Conservation (phyloP, 768 basidiomycete genomes). For the Amanita thiersii region DNA sequence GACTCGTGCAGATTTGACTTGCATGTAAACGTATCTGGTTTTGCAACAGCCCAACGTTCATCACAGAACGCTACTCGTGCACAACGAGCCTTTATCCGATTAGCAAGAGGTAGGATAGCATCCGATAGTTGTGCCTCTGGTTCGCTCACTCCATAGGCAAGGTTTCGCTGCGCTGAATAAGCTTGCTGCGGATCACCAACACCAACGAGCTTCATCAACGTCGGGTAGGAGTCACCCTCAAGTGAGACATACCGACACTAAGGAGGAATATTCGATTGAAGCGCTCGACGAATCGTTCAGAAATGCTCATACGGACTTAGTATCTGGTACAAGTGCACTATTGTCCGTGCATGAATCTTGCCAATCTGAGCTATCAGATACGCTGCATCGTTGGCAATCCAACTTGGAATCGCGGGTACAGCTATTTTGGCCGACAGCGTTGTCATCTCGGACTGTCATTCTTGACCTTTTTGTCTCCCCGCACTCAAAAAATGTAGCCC, state of each 20-base stretch:
- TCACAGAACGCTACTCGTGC: slow-evolving; percentile 60
- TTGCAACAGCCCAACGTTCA: slow-evolving; percentile 52
- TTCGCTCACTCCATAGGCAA: slow-evolving; percentile 17
- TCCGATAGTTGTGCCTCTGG: neutral
- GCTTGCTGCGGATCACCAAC: slow-evolving; percentile 23
- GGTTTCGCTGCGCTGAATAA: slow-evolving; percentile 74
- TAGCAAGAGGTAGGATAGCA: slow-evolving; percentile 59
- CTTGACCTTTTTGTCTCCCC: slow-evolving; percentile 50
- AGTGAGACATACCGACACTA: slow-evolving; percentile 50
- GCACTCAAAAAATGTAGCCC: slow-evolving; percentile 15
- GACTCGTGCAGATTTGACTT: slow-evolving; percentile 57
- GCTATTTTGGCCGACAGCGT: slow-evolving; percentile 73
- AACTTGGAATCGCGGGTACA: slow-evolving; percentile 74
- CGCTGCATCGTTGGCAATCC: slow-evolving; percentile 49
- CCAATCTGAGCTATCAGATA: slow-evolving; percentile 15
- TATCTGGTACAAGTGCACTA: slow-evolving; percentile 10
- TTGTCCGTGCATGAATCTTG: slow-evolving; percentile 10
- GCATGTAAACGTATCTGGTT: slow-evolving; percentile 71
- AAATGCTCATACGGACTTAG: slow-evolving; percentile 20
- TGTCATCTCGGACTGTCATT: slow-evolving; percentile 54
- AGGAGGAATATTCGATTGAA: slow-evolving; percentile 49
- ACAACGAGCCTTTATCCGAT: slow-evolving; percentile 64
- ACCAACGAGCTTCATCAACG: neutral
- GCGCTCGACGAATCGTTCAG: slow-evolving; percentile 48
- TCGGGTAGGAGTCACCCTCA: neutral